Percentiles rank a stretch among this genome's conserved stretches.
Conservation (phyloP, 2,329 filamentous ascomycete species). For the Verticillium klebahnii region DNA sequence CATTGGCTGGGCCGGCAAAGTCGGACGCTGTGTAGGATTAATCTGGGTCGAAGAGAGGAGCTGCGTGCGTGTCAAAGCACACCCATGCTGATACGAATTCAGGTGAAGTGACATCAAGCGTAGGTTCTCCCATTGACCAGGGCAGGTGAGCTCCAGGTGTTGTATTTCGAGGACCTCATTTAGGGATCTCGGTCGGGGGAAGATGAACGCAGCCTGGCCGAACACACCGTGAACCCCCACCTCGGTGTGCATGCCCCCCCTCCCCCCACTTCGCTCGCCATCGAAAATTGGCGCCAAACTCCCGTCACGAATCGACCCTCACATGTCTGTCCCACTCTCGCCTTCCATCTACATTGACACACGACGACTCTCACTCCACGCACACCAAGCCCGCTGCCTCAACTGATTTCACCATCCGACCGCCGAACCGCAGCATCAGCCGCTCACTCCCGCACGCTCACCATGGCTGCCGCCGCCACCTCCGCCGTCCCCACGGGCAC, state of each 20-base stretch:
- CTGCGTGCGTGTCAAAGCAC: neutral
- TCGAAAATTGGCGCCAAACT: neutral
- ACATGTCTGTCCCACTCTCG: neutral
- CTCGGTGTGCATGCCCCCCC: neutral
- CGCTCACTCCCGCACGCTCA: neutral
- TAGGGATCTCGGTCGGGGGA: too few relatives aligned
- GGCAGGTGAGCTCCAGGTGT: too few relatives aligned
- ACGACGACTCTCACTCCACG: slow-evolving; percentile 4
- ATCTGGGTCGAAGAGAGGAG: neutral
- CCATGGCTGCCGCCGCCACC: slow-evolving; percentile 28
- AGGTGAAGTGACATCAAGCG: too few relatives aligned
- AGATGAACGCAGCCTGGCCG: too few relatives aligned
- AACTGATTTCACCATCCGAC: neutral
- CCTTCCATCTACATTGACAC: neutral
- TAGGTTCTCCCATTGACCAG: too few relatives aligned
- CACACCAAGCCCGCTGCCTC: neutral
- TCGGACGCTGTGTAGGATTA: neutral
- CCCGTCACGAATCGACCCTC: neutral
- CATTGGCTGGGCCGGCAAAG: neutral
- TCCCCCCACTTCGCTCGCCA: neutral
- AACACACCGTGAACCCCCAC: neutral
- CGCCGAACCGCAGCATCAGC: neutral
- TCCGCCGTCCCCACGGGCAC: slow-evolving; percentile 12
- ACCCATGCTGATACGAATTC: neutral
- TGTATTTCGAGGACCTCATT: too few relatives aligned